Percentiles rank a stretch among this genome's conserved stretches.
These are phyloP conservation scores for Zea luxurians DNA, from an alignment of 176 grass and related monocot genomes.

Conservation along the genomic window DNA sequence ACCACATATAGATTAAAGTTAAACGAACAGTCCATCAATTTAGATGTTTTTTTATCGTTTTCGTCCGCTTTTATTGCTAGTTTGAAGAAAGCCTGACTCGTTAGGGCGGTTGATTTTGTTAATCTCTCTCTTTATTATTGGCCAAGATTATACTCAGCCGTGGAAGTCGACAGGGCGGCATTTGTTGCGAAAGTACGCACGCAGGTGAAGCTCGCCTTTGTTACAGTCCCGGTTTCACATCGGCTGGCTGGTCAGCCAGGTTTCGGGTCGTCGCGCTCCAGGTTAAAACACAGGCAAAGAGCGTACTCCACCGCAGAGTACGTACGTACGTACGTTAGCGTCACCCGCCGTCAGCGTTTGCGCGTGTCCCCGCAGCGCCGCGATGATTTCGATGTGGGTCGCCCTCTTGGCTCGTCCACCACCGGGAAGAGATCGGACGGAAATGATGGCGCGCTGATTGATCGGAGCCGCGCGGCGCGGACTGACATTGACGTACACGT, in stretches of 20 bases:
- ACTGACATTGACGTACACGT: not conserved
- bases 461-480: not conserved
- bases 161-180: not conserved
- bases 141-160: too few relatives aligned
- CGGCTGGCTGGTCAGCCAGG: not conserved
- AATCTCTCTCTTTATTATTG: too few relatives aligned
- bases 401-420: not conserved
- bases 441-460: too few relatives aligned
- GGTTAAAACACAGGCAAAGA: not conserved
- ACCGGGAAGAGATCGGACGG: too few relatives aligned
- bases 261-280: not conserved
- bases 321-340: not conserved
- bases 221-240: too few relatives aligned
- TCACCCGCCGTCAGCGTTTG: not conserved
- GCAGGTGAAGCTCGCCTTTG: not conserved
- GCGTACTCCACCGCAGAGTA: not conserved
- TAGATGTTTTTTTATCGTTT: too few relatives aligned
- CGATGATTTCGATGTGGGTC: not conserved
- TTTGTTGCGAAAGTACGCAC: not conserved
- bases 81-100: too few relatives aligned
- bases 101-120: too few relatives aligned
- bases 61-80: too few relatives aligned
- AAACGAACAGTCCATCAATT: too few relatives aligned
- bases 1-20: too few relatives aligned
- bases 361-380: constrained; percentile 13